Percentiles rank a stretch among this genome's conserved stretches.
phyloP scores from a whole-genome alignment of 1,284 basidiomycete genomes.

The Amylostereum chailletii region DNA sequence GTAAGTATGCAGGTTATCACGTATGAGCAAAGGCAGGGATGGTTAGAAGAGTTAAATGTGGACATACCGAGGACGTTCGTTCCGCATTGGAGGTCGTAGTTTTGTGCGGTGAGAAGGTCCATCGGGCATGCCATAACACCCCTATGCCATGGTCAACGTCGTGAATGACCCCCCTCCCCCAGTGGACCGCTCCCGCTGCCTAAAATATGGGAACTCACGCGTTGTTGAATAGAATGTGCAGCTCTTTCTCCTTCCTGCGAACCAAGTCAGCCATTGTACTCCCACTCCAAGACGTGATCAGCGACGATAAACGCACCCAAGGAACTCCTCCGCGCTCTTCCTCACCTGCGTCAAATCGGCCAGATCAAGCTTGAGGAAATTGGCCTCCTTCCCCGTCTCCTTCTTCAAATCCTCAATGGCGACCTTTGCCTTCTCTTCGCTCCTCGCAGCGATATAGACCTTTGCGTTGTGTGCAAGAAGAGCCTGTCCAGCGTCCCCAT shows the following conservation, averaged over 20 bases:
- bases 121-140: slow-evolving; percentile 38
- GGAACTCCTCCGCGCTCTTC: slow-evolving; percentile 28
- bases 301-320: slow-evolving; percentile 18
- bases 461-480: slow-evolving; percentile 2
- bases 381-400: slow-evolving; percentile 25
- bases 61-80: slow-evolving; percentile 33
- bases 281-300: neutral
- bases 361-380: slow-evolving; percentile 42
- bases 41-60: neutral
- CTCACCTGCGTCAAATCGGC: slow-evolving; percentile 34
- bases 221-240: slow-evolving; percentile 26
- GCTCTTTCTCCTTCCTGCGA: slow-evolving; percentile 23
- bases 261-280: neutral
- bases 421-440: slow-evolving; percentile 11
- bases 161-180: neutral
- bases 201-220: slow-evolving; percentile 21
- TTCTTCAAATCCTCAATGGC: slow-evolving; percentile 34
- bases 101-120: slow-evolving; percentile 31
- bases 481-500: neutral
- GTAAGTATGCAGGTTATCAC: neutral
- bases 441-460: slow-evolving; percentile 3
- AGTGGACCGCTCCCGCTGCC: too few species aligned
- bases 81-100: slow-evolving; percentile 43
- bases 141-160: slow-evolving; percentile 17
- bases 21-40: neutral